Conservation (phyloP, 768 basidiomycete genomes). For the Lactarius pseudohatsudake region DNA sequence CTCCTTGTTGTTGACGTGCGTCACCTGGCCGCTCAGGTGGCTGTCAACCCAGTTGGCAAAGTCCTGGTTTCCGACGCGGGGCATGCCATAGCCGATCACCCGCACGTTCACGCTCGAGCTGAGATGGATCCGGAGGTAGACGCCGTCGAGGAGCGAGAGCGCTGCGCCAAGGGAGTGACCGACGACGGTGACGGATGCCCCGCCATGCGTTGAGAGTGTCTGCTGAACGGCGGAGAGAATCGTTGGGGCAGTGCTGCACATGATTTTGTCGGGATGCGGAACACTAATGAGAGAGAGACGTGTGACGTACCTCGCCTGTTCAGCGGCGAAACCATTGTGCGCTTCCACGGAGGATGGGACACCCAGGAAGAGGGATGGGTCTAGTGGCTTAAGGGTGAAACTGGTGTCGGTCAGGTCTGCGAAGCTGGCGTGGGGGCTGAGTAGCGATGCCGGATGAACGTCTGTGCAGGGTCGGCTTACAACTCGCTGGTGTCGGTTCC, state of each 20-base stretch:
- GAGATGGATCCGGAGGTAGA: slow-evolving; percentile 32
- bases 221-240: slow-evolving; percentile 6
- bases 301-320: slow-evolving; percentile 46
- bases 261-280: not conserved
- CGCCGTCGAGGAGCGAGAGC: slow-evolving; percentile 32
- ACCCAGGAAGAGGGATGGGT: slow-evolving; percentile 51
- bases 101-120: slow-evolving; percentile 22
- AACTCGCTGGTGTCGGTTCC: slow-evolving; percentile 38
- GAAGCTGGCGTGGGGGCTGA: slow-evolving; percentile 31
- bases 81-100: slow-evolving; percentile 31
- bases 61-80: slow-evolving; percentile 30
- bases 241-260: slow-evolving; percentile 4
- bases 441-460: not conserved
- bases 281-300: no score
- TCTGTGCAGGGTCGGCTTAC: slow-evolving; percentile 28
- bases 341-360: slow-evolving; percentile 42
- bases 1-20: slow-evolving; percentile 15
- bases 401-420: slow-evolving; percentile 45
- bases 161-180: slow-evolving; percentile 32
- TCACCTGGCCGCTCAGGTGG: not conserved
- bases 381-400: slow-evolving; percentile 37
- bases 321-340: slow-evolving; percentile 48
- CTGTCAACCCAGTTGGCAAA: slow-evolving; percentile 20
- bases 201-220: not conserved
- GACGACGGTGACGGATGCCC: slow-evolving; percentile 14